Evolutionary conservation across 805 yeast genomes (phyloP), one percentile per base, ranked within the genome.

Genomic region (Wickerhamomyces chaumierensis): DNA sequence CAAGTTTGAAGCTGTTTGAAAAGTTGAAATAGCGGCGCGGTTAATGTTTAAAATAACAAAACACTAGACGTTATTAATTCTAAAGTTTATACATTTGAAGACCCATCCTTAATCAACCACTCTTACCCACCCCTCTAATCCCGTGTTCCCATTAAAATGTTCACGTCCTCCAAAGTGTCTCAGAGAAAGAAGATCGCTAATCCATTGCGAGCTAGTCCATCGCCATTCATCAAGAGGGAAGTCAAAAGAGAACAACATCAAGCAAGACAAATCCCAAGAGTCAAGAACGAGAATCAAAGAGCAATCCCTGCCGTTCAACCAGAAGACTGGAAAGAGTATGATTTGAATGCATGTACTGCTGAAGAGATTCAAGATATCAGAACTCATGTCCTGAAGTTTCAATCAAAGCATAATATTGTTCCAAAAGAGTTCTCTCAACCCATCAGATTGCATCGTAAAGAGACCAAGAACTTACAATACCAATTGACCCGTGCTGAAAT

Each of bases 401-500:
- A 81, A 52, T 69, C 82, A 27, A 75, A 76, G 42, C 71, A 74
- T 48, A 69, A 72, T 34, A 80, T 92, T 28, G 85, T 85, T 45
- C 90, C 92, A 11, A 77, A 78, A 44, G 35, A 20, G 2, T 92
- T 90, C 57, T 78, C 76, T 40, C 72, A 73, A 42, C 98, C 98
- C 0, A 79, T 88, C 16, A 66, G 96, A 49, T 63, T 90, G 54
- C 96, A 88, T 57, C 71, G 97, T 48, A 88, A 90, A 55, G 97
- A 90, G 58, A 96, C 98, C 1, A 75, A 86, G 52, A 84, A 85
- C 55, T 65, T 90, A 54, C 96, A 88, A 56, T 83, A 83, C 53
- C 94, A 86, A 57, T 65, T 86, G 48, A 78, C 88, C 2, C 62
- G 87, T 49, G 76, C 80, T 41, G 92, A 83, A 53, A 71, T 82